Percentiles rank a stretch among this genome's conserved stretches.
Conservation (phyloP, 495 filamentous ascomycete genomes). For the Rhypophila decipiens region DNA sequence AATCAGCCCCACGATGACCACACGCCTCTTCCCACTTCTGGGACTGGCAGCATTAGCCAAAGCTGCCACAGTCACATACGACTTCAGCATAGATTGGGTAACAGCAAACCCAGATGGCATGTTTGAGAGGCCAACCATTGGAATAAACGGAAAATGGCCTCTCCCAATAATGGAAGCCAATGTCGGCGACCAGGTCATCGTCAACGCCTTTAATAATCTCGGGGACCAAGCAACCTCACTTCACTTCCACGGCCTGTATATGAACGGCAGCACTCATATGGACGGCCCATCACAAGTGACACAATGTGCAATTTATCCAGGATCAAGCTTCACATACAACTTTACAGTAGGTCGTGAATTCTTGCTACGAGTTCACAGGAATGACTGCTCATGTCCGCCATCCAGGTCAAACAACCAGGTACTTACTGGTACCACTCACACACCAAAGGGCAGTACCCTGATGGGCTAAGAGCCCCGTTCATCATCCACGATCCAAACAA, state of each 20-base stretch:
- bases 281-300: constrained; percentile 62
- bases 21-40: neutral
- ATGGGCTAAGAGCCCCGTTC: constrained; percentile 66
- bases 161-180: constrained; percentile 61
- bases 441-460: constrained; percentile 61
- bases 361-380: too few species aligned
- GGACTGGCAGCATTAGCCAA: constrained; percentile 9
- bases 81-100: constrained; percentile 79
- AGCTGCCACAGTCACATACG: constrained; percentile 59
- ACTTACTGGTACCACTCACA: constrained; percentile 86
- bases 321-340: constrained; percentile 62
- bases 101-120: constrained; percentile 72
- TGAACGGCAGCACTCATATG: constrained; percentile 67
- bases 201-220: constrained; percentile 67
- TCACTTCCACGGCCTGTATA: constrained; percentile 73
- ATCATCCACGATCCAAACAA: constrained; percentile 61
- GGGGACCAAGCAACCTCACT: constrained; percentile 63
- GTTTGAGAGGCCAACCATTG: constrained; percentile 51
- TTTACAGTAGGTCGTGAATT: constrained; percentile 64
- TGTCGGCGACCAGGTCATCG: constrained; percentile 63
- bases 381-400: too few species aligned
- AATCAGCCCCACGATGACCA: too few species aligned
- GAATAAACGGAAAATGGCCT: constrained; percentile 79
- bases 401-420: constrained; percentile 59
- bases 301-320: constrained; percentile 62